Conservation (phyloP, 129 eudicot species). For the Solidago caesia region DNA sequence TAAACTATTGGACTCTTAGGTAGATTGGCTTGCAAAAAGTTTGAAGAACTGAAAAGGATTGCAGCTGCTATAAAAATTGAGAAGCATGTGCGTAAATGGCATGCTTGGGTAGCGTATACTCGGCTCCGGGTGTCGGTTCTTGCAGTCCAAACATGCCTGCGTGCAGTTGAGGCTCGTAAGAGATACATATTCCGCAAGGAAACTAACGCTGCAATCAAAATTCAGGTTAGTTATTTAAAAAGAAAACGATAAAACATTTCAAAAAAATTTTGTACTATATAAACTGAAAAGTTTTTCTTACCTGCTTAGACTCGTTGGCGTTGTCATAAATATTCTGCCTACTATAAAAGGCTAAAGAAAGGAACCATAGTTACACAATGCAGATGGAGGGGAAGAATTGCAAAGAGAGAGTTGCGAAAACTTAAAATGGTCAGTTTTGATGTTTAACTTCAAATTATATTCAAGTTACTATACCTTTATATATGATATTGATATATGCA, state of each 20-base stretch:
- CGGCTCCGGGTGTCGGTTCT: constrained; percentile 61
- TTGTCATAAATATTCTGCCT: constrained; percentile 62
- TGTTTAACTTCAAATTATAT: constrained; percentile 2
- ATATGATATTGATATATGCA: neutral
- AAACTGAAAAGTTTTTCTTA: constrained; percentile 6
- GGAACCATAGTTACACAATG: constrained; percentile 78
- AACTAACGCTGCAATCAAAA: constrained; percentile 70
- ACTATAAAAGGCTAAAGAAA: constrained; percentile 61
- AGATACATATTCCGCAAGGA: constrained; percentile 55
- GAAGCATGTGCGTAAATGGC: constrained; percentile 56
- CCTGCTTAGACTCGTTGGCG: constrained; percentile 73
- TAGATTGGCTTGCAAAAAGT: constrained; percentile 58
- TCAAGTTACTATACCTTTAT: constrained; percentile 2
- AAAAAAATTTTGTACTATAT: neutral
- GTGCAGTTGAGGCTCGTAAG: constrained; percentile 78
- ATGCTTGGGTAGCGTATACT: constrained; percentile 59
- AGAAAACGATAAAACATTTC: neutral
- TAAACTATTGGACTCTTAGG: constrained; percentile 42
- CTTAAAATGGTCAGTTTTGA: constrained; percentile 67
- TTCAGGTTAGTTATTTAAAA: constrained; percentile 55
- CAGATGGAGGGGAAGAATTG: constrained; percentile 87
- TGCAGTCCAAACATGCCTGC: constrained; percentile 66
- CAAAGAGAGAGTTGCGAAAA: constrained; percentile 64
- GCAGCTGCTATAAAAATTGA: constrained; percentile 79
- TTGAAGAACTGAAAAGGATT: constrained; percentile 48